Conservation (phyloP, 129 eudicot genomes). For the Chrysanthemum makinoi region DNA sequence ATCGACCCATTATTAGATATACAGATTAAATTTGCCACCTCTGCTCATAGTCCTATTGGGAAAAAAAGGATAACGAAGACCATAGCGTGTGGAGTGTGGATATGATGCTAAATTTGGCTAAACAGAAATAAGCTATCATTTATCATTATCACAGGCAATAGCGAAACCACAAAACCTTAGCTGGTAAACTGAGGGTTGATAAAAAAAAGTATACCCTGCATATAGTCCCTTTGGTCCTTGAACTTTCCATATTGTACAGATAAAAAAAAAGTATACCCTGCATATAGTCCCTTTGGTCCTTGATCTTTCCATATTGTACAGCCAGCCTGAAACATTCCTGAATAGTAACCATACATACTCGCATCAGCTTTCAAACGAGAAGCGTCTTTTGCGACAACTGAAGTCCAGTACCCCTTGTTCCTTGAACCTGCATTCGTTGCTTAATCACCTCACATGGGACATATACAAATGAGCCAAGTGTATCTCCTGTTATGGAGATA, state of each 20-base stretch:
- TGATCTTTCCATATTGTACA: constrained; percentile 93
- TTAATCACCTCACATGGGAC: no score
- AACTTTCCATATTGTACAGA: no score
- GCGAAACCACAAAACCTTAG: background rate
- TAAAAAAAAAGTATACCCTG: constrained; percentile 55
- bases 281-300: constrained; percentile 82
- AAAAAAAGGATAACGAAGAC: background rate
- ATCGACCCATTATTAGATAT: background rate
- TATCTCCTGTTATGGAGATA: no score
- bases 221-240: no score
- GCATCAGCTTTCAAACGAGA: constrained; percentile 41
- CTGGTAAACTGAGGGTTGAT: background rate
- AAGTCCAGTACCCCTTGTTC: no score
- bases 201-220: no score
- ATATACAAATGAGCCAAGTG: no score
- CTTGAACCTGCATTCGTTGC: no score
- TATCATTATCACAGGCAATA: background rate
- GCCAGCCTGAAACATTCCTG: constrained; percentile 96
- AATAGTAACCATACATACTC: constrained; percentile 66
- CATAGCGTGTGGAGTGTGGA: background rate
- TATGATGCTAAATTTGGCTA: background rate
- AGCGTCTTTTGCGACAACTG: no score
- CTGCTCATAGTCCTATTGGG: background rate
- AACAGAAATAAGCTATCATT: background rate
- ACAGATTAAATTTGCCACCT: constrained; percentile 3